A percentile compares a stretch with the other conserved stretches of the same genome.
Evolutionary conservation across 257 asterid species (phyloP).

Genomic region (Lycium barbarum): DNA sequence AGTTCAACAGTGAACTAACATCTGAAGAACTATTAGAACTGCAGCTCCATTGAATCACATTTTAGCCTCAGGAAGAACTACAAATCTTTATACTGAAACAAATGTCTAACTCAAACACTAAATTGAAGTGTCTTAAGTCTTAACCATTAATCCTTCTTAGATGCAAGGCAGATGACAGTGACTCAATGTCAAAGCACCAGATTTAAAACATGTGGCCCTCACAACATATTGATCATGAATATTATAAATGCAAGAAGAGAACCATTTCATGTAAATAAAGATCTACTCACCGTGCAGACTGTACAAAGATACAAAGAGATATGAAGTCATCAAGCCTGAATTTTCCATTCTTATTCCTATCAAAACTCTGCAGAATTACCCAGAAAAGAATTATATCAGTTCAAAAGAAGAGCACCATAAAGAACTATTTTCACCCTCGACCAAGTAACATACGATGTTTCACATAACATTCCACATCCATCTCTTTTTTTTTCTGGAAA

Average conservation of each 20-base stretch:
- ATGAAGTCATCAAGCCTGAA: slow-evolving; percentile 80
- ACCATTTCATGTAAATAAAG: slow-evolving; percentile 15
- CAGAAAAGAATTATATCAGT: slow-evolving; percentile 26
- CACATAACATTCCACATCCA: neutral
- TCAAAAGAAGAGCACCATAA: slow-evolving; percentile 12
- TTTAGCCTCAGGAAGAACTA: slow-evolving; percentile 13
- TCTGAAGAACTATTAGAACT: neutral
- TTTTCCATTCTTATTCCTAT: slow-evolving; percentile 66
- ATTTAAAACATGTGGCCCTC: slow-evolving; percentile 1
- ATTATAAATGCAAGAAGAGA: slow-evolving; percentile 33
- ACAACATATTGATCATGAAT: slow-evolving; percentile 7
- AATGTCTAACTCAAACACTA: slow-evolving; percentile 17
- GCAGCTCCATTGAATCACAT: slow-evolving; percentile 25
- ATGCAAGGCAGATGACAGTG: slow-evolving; percentile 10
- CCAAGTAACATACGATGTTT: slow-evolving; percentile 25
- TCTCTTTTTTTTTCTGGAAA: too few relatives aligned
- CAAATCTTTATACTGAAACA: slow-evolving; percentile 10
- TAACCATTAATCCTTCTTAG: slow-evolving; percentile 14
- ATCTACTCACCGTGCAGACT: slow-evolving; percentile 67
- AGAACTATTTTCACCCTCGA: slow-evolving; percentile 16
- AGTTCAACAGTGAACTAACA: slow-evolving; percentile 10
- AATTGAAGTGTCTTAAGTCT: neutral
- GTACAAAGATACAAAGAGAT: slow-evolving; percentile 79
- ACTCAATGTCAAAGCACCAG: neutral
- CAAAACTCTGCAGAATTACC: slow-evolving; percentile 68